Evolutionary conservation across 345 rosid species (phyloP), one percentile per base, ranked within the genome.

Genomic region (Pistacia atlantica): DNA sequence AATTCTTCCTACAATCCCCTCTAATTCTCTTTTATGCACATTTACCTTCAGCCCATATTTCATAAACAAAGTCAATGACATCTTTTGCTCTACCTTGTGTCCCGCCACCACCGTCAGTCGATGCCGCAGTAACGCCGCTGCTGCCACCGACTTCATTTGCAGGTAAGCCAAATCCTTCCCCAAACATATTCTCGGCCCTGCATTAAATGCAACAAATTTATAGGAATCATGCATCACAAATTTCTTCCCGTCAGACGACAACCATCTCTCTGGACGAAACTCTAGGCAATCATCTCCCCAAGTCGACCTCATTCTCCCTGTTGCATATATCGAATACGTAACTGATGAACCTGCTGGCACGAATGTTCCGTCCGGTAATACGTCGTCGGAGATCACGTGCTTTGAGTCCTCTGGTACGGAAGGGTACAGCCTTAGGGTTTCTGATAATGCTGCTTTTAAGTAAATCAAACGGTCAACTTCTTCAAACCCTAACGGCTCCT

Each of bases 271-370:
- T 3, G 98, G 99, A 13, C 86, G 84, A 60, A 86, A 92, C 75
- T 96, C 98, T 76, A 91, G 25, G 80, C 97, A 92, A 68, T 93
- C 99, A 0, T 91, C 98, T 0, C 99, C 98, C 99, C 99, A 96
- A 3, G 89, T 84, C 3, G 97, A 81, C 80, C 79, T 83, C 98
- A 93, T 89, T 80, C 99, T 88, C 82, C 99, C 99, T 0, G 94
- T 87, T 0, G 98, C 87, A 76, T 96, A 96, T 59, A 96, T 93
- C 1, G 98, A 93, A 70, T 92, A 92, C 5, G 98, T 93, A 11
- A 96, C 84, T 67, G 99, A 90, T 7, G 99, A 93, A 0, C 97
- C 98, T 8, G 98, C 97, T 33, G 97, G 97, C 1, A 96, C 94
- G 68, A 87, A 86, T 0, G 97, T 92, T 4, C 99, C 98, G 84